Evolutionary conservation across 345 rosid genomes (phyloP).

Genomic region (Gossypium turneri): DNA sequence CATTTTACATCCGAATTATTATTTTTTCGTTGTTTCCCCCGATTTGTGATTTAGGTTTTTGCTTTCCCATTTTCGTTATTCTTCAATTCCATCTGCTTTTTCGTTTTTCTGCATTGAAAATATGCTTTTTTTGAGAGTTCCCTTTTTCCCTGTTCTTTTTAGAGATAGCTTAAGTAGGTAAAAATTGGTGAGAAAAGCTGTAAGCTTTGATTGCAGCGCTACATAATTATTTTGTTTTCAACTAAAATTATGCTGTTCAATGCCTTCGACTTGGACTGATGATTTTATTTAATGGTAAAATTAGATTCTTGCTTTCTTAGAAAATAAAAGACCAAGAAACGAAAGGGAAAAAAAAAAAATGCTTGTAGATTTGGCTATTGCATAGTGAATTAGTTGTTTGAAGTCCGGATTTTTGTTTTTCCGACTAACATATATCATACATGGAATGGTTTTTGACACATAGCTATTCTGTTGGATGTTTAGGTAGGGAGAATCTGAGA

Average conservation of each 20-base stretch:
- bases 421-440: not conserved
- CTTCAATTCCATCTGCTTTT: not conserved
- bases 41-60: conserved; percentile 13
- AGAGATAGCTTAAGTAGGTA: too few species aligned
- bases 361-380: not conserved
- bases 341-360: not conserved
- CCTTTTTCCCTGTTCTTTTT: too few species aligned
- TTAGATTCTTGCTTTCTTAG: not conserved
- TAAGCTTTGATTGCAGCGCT: not conserved
- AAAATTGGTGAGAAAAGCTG: not conserved
- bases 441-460: not conserved
- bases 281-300: not conserved
- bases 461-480: conserved; percentile 21
- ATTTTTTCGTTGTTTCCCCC: not conserved
- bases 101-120: not conserved
- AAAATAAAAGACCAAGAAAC: not conserved
- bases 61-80: not conserved
- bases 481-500: conserved; percentile 80
- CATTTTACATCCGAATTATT: not conserved
- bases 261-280: not conserved
- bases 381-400: not conserved
- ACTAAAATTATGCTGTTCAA: not conserved
- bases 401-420: not conserved
- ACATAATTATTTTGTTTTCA: not conserved
- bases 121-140: not conserved